Evolutionary conservation across 2,329 filamentous ascomycete species (phyloP).

Genomic region (Zymoseptoria brevis): DNA sequence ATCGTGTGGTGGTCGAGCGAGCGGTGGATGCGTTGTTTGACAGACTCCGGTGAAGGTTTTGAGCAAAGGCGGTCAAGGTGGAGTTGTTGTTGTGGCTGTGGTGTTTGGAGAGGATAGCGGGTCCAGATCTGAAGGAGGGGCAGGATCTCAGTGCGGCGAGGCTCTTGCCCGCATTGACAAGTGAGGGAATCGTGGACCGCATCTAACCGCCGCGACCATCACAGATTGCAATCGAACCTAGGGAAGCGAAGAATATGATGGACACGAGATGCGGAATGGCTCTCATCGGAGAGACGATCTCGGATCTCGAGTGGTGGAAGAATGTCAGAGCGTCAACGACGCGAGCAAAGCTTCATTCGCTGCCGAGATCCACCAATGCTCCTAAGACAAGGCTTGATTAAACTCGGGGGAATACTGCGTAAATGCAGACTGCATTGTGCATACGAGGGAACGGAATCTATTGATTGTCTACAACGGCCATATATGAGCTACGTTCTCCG

Average conservation of each 20-base stretch:
- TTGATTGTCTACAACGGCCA: too few species aligned
- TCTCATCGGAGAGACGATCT: not conserved
- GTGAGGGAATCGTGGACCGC: not conserved
- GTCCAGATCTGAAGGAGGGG: conserved; percentile 3
- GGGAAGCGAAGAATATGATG: not conserved
- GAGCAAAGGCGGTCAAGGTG: conserved; percentile 1
- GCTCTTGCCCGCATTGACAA: not conserved
- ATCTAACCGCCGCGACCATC: not conserved
- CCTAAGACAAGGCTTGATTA: too few species aligned
- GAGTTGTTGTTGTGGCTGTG: conserved; percentile 1
- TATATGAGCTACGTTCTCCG: too few species aligned
- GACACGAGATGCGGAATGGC: not conserved
- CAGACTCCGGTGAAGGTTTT: not conserved
- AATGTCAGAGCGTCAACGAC: not conserved
- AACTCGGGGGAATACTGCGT: too few species aligned
- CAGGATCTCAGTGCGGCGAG: not conserved
- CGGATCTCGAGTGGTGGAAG: not conserved
- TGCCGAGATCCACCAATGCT: too few species aligned
- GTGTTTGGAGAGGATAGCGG: not conserved
- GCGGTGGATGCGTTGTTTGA: not conserved
- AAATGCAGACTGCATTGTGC: too few species aligned
- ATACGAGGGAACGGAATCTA: too few species aligned
- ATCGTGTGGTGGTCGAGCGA: not conserved
- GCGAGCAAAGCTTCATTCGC: not conserved
- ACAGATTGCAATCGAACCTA: too few species aligned